phyloP scores from a whole-genome alignment of 2,329 filamentous ascomycete genomes.

The Trichoderma arundinaceum region DNA sequence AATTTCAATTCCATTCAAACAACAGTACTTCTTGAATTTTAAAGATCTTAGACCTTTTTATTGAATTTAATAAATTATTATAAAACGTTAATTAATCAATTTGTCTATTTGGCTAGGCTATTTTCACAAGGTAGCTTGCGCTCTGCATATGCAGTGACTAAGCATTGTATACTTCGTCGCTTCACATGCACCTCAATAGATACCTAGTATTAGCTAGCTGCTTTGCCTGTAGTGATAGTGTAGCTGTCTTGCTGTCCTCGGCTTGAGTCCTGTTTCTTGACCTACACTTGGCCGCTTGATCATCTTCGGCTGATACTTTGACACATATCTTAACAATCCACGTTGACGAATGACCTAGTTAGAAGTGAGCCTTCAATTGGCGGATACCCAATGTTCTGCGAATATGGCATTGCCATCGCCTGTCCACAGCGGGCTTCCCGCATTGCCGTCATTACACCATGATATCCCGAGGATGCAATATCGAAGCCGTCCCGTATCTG shows the following conservation, averaged over 20 bases:
- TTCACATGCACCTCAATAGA: constrained; percentile 24
- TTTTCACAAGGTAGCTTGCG: background rate
- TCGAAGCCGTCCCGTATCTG: constrained; percentile 68
- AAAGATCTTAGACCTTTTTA: no score
- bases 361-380: background rate
- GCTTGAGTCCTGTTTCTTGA: constrained; percentile 1
- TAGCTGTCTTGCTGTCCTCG: constrained; percentile 22
- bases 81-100: no score
- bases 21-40: no score
- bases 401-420: constrained; percentile 22
- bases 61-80: no score
- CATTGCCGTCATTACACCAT: constrained; percentile 6
- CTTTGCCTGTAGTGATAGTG: constrained; percentile 12
- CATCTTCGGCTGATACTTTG: background rate
- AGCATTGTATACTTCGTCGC: constrained; percentile 2
- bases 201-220: background rate
- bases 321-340: background rate
- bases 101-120: no score
- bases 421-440: constrained; percentile 19
- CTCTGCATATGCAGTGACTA: constrained; percentile 16
- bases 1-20: no score
- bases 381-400: constrained; percentile 13
- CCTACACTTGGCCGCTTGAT: background rate
- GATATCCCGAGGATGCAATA: constrained; percentile 60
- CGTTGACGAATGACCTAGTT: constrained; percentile 2